These are phyloP conservation scores for Candida khao-thaluensis DNA, from an alignment of 805 yeast genomes.

Conservation along the genomic window DNA sequence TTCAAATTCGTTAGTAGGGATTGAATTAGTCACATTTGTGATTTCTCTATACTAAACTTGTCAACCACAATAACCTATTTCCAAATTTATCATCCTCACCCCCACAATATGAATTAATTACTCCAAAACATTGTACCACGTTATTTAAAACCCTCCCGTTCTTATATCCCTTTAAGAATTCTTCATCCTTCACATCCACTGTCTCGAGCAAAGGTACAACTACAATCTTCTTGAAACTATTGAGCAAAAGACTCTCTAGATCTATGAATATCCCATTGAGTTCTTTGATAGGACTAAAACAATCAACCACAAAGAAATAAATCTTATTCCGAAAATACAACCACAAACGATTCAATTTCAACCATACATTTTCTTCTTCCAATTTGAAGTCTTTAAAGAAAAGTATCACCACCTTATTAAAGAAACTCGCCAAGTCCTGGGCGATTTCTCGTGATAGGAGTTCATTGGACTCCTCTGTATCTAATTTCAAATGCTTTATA, in stretches of 20 bases:
- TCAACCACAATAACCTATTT: slow-evolving; percentile 24
- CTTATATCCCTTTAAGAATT: slow-evolving; percentile 11
- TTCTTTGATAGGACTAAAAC: slow-evolving; percentile 28
- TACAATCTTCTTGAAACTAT: slow-evolving; percentile 29
- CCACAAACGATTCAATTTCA: slow-evolving; percentile 23
- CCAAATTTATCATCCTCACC: slow-evolving; percentile 16
- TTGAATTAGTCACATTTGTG: too few relatives aligned
- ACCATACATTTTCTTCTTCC: slow-evolving; percentile 21
- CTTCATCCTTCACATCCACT: slow-evolving; percentile 13
- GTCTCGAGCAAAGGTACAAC: slow-evolving; percentile 20
- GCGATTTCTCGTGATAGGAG: slow-evolving; percentile 27
- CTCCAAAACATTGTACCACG: slow-evolving; percentile 17
- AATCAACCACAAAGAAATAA: slow-evolving; percentile 21
- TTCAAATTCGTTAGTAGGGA: too few relatives aligned
- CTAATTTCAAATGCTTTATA: slow-evolving; percentile 3
- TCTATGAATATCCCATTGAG: slow-evolving; percentile 18
- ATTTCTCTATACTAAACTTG: too few relatives aligned
- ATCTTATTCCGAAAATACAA: slow-evolving; percentile 27
- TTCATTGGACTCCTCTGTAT: slow-evolving; percentile 20
- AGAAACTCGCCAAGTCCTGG: slow-evolving; percentile 27
- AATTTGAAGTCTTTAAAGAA: slow-evolving; percentile 22
- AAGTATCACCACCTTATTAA: slow-evolving; percentile 22
- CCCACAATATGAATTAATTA: slow-evolving; percentile 11
- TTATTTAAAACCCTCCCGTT: slow-evolving; percentile 13
- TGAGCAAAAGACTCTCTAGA: slow-evolving; percentile 26